These are phyloP conservation scores for Silene noctiflora DNA, from an alignment of 179 eudicot genomes.

Conservation along the genomic window DNA sequence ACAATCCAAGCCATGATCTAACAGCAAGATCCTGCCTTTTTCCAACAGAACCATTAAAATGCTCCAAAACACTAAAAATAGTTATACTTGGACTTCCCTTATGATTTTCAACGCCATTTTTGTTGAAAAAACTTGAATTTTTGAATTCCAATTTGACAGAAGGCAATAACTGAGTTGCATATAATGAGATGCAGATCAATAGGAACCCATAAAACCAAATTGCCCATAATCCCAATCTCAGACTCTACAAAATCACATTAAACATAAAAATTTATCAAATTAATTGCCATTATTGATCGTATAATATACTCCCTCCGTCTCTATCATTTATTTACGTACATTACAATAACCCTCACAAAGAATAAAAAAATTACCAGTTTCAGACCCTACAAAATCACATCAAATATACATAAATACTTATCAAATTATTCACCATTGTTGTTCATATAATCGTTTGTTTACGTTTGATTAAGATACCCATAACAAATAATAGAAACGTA, in stretches of 20 bases:
- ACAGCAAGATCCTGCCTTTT: conserved; percentile 66
- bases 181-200: conserved; percentile 65
- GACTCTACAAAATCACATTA: conserved; percentile 44
- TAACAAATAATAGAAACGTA: not conserved
- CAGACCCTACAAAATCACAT: too few species aligned
- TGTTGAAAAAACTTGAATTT: conserved; percentile 25
- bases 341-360: not conserved
- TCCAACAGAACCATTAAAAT: conserved; percentile 50
- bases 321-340: too few species aligned
- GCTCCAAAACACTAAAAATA: conserved; percentile 55
- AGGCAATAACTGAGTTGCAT: conserved; percentile 54
- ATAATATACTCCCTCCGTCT: not conserved
- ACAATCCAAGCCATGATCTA: conserved; percentile 90
- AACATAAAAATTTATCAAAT: not conserved
- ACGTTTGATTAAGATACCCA: too few species aligned
- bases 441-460: not conserved
- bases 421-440: not conserved
- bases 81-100: conserved; percentile 46
- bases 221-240: conserved; percentile 54
- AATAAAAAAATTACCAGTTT: not conserved
- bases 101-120: conserved; percentile 15
- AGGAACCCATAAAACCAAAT: conserved; percentile 77
- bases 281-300: not conserved
- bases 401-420: too few species aligned
- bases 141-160: conserved; percentile 39